A percentile compares a stretch with the other conserved stretches of the same genome.
phyloP scores from a whole-genome alignment of 2,329 filamentous ascomycete species.

The Aspergillus pseudoglaucus region DNA sequence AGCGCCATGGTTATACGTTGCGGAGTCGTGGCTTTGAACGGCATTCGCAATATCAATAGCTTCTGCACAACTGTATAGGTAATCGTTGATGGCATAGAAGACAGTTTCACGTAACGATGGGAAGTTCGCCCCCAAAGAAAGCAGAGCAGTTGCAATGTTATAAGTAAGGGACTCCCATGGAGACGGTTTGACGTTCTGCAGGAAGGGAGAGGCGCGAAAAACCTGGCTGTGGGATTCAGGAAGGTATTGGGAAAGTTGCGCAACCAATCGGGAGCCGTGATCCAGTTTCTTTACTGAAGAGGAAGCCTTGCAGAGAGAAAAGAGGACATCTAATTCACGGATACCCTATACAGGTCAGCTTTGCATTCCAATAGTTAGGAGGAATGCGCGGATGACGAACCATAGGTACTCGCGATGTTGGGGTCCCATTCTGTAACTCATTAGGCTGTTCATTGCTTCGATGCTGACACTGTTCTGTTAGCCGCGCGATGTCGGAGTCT shows the following conservation, averaged over 20 bases:
- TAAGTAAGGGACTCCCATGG: conserved; percentile 80
- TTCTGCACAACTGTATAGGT: conserved; percentile 63
- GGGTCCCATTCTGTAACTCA: conserved; percentile 30
- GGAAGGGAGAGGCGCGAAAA: conserved; percentile 72
- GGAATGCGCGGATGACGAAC: conserved; percentile 14
- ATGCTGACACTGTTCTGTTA: conserved; percentile 25
- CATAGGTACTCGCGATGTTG: conserved; percentile 35
- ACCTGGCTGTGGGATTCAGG: conserved; percentile 74
- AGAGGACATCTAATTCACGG: conserved; percentile 83
- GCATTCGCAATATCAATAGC: conserved; percentile 53
- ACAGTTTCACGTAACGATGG: conserved; percentile 60
- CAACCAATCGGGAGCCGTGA: conserved; percentile 70
- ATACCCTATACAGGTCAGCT: conserved; percentile 55
- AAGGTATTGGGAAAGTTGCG: conserved; percentile 75
- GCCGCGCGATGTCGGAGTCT: conserved; percentile 30
- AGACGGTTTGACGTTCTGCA: conserved; percentile 75
- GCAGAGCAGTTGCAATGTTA: conserved; percentile 70
- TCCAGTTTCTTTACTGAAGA: conserved; percentile 63
- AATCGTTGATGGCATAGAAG: conserved; percentile 61
- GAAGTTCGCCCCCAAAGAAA: conserved; percentile 73
- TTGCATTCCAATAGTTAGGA: conserved; percentile 1
- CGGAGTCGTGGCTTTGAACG: conserved; percentile 53
- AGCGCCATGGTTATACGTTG: conserved; percentile 28
- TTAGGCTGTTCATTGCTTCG: conserved; percentile 16
- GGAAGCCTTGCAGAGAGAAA: conserved; percentile 86